Conservation (phyloP, 1,284 basidiomycete species). For the Cryptococcus sp. region DNA sequence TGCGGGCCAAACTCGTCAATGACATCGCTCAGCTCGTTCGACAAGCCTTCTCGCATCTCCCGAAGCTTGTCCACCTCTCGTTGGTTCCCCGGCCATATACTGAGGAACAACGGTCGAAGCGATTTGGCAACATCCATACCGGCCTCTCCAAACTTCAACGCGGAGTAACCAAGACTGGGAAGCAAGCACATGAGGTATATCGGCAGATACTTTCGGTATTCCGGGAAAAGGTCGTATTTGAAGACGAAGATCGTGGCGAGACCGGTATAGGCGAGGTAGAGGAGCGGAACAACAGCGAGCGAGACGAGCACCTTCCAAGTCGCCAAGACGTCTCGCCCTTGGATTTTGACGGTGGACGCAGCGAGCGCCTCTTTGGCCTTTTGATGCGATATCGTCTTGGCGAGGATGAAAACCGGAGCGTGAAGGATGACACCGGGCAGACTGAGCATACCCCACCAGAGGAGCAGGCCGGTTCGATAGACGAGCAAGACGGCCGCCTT, state of each 20-base stretch:
- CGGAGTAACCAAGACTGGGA: constrained; percentile 87
- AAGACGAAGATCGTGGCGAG: constrained; percentile 71
- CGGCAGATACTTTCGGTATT: constrained; percentile 71
- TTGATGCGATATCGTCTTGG: constrained; percentile 77
- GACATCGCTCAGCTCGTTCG: constrained; percentile 79
- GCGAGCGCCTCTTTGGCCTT: constrained; percentile 98
- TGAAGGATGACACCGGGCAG: constrained; percentile 94
- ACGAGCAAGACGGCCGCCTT: constrained; percentile 79
- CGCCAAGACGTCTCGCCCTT: constrained; percentile 89
- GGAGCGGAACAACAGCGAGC: constrained; percentile 77
- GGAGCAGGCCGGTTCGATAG: constrained; percentile 76
- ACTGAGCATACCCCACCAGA: constrained; percentile 79
- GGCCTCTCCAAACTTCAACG: constrained; percentile 97
- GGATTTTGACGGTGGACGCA: constrained; percentile 92
- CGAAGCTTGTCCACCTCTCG: constrained; percentile 75
- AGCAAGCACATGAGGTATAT: constrained; percentile 69
- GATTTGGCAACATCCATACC: constrained; percentile 98
- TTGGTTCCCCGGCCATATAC: constrained; percentile 86
- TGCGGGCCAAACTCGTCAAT: constrained; percentile 81
- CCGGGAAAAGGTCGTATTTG: constrained; percentile 56
- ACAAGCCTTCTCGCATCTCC: constrained; percentile 67
- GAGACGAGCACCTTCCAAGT: constrained; percentile 99
- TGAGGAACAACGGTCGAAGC: constrained; percentile 82
- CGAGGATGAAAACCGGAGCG: constrained; percentile 89
- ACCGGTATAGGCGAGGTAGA: constrained; percentile 79